A percentile compares a stretch with the other conserved stretches of the same genome.
phyloP scores from a whole-genome alignment of 2,329 filamentous ascomycete species.

The Kalaharituber pfeilii region DNA sequence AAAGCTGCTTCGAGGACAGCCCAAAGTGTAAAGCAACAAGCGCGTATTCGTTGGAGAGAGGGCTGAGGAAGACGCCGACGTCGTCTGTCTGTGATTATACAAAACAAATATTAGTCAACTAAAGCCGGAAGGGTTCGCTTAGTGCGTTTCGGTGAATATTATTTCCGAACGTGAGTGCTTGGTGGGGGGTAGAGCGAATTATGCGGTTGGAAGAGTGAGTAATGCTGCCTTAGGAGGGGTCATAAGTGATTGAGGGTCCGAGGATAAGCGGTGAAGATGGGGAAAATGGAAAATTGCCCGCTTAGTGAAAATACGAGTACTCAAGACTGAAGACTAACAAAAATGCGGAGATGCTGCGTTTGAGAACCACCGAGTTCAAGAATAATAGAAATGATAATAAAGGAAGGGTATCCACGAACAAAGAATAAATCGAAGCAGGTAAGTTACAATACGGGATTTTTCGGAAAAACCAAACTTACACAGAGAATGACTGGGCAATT shows the following conservation, averaged over 20 bases:
- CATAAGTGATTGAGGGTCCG: not conserved
- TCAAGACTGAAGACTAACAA: too few species aligned
- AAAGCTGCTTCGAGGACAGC: conserved; percentile 34
- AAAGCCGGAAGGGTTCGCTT: too few species aligned
- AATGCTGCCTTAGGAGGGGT: not conserved
- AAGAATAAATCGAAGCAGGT: not conserved
- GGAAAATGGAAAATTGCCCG: too few species aligned
- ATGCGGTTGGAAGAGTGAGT: not conserved
- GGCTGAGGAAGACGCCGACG: conserved; percentile 62
- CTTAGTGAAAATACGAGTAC: too few species aligned
- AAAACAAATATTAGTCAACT: too few species aligned
- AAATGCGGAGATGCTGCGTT: too few species aligned
- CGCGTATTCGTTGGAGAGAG: conserved; percentile 57
- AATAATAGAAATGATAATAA: not conserved
- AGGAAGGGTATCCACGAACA: not conserved
- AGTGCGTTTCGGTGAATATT: too few species aligned
- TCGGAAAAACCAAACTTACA: conserved; percentile 35
- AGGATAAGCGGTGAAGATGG: not conserved
- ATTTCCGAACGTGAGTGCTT: not conserved
- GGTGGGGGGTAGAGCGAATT: conserved; percentile 2
- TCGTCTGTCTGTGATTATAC: conserved; percentile 74
- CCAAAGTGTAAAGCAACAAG: conserved; percentile 55
- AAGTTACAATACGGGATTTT: not conserved
- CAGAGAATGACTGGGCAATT: conserved; percentile 47
- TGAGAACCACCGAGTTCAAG: too few species aligned